A percentile compares a stretch with the other conserved stretches of the same genome.
Conservation (phyloP, 2,329 filamentous ascomycete species). For the Verticillium klebahnii region DNA sequence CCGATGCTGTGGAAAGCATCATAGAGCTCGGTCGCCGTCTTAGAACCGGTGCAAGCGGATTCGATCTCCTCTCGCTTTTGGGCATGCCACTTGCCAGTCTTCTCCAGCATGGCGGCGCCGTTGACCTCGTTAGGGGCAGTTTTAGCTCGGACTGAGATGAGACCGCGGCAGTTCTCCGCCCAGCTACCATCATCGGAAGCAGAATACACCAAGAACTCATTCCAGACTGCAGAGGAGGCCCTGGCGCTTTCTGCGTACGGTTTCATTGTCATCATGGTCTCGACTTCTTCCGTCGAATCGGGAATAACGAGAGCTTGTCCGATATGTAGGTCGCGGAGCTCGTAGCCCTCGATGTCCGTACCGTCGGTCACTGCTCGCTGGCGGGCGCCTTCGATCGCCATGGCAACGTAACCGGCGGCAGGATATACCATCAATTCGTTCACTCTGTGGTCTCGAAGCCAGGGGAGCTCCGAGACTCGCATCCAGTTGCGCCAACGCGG, state of each 20-base stretch:
- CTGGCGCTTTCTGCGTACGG: no score
- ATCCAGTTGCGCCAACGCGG: conserved; percentile 11
- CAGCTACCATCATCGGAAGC: conserved; percentile 7
- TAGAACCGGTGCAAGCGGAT: background rate
- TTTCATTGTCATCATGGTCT: conserved; percentile 9
- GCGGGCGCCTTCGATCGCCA: conserved; percentile 16
- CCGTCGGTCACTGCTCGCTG: conserved; percentile 7
- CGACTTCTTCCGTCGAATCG: conserved; percentile 1
- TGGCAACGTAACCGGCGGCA: conserved; percentile 26
- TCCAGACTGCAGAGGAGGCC: background rate
- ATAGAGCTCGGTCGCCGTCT: conserved; percentile 6
- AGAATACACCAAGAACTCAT: conserved; percentile 10
- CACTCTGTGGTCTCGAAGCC: conserved; percentile 41
- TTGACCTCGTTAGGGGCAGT: background rate
- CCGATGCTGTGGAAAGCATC: conserved; percentile 11
- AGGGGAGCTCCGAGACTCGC: conserved; percentile 30
- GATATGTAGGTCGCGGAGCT: conserved; percentile 16
- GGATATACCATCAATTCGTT: conserved; percentile 37
- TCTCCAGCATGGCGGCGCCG: background rate
- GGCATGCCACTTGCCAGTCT: background rate
- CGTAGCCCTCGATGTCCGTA: conserved; percentile 11
- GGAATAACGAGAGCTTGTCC: no score
- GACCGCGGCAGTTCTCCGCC: conserved; percentile 8
- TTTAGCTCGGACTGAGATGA: background rate
- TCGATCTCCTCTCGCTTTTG: background rate